phyloP scores from a whole-genome alignment of 345 rosid genomes.

The Balakata baccata region DNA sequence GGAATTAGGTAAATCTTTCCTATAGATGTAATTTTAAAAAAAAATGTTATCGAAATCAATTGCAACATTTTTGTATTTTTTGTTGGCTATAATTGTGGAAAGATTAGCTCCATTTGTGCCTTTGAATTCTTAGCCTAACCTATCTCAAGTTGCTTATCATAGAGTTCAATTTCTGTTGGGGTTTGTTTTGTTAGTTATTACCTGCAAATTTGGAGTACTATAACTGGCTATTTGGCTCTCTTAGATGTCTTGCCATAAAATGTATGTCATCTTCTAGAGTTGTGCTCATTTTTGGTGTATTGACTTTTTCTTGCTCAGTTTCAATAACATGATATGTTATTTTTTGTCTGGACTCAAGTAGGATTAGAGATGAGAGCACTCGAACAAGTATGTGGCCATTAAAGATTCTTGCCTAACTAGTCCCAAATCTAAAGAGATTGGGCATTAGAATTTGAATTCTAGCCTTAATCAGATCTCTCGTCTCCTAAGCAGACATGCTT shows the following conservation, averaged over 20 bases:
- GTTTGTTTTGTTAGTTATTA: neutral
- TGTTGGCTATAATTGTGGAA: neutral
- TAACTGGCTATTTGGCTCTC: too few species aligned
- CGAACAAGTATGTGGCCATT: neutral
- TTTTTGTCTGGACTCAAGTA: neutral
- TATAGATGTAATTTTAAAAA: neutral
- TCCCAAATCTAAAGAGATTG: neutral
- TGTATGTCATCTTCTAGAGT: too few species aligned
- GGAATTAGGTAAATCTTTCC: conserved; percentile 35
- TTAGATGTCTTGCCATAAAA: too few species aligned
- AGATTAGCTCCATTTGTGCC: too few species aligned
- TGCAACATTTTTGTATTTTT: neutral
- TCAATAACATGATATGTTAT: neutral
- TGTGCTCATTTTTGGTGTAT: too few species aligned
- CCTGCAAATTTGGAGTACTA: too few species aligned
- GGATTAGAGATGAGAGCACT: neutral
- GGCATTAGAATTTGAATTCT: neutral
- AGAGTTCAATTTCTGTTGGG: neutral
- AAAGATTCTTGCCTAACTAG: neutral
- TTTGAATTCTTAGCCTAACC: too few species aligned
- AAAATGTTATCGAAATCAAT: neutral
- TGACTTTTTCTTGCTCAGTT: neutral
- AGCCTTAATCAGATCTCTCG: neutral
- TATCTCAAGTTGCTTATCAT: too few species aligned
- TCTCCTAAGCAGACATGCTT: neutral